These are phyloP conservation scores for Fibroporia radiculosa DNA, from an alignment of 768 basidiomycete species.

Conservation along the genomic window DNA sequence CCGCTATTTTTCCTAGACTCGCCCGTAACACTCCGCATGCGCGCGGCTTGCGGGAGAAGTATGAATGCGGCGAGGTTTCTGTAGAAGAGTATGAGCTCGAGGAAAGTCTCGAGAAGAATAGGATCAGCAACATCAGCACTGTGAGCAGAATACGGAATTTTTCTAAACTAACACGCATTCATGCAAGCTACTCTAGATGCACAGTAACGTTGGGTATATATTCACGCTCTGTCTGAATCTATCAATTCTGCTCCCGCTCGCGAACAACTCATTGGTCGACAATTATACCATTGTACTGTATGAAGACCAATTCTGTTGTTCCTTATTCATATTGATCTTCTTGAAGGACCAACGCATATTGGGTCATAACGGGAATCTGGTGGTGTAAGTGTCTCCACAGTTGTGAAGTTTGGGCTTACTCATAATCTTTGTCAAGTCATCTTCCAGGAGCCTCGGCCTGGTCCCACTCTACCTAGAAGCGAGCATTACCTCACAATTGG, in stretches of 20 bases:
- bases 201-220: slow-evolving; percentile 73
- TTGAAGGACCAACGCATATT: slow-evolving; percentile 63
- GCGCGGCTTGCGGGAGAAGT: slow-evolving; percentile 44
- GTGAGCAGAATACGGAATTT: slow-evolving; percentile 30
- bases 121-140: slow-evolving; percentile 79
- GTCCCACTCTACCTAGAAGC: slow-evolving; percentile 69
- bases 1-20: slow-evolving; percentile 71
- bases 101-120: slow-evolving; percentile 77
- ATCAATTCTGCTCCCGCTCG: slow-evolving; percentile 58
- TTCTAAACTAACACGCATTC: not conserved
- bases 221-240: slow-evolving; percentile 58
- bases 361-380: slow-evolving; percentile 78
- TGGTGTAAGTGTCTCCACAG: slow-evolving; percentile 55
- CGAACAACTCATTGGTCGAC: slow-evolving; percentile 52
- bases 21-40: slow-evolving; percentile 70
- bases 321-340: not conserved
- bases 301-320: slow-evolving; percentile 18
- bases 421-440: slow-evolving; percentile 41
- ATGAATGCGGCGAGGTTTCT: slow-evolving; percentile 50
- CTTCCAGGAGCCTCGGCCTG: slow-evolving; percentile 79
- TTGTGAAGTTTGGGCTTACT: not conserved
- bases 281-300: slow-evolving; percentile 71
- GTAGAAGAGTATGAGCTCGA: slow-evolving; percentile 62
- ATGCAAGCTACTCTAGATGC: slow-evolving; percentile 32
- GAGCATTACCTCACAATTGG: slow-evolving; percentile 76